A percentile compares a stretch with the other conserved stretches of the same genome.
Evolutionary conservation across 805 yeast species (phyloP).

Genomic region (Candida broadrunensis): DNA sequence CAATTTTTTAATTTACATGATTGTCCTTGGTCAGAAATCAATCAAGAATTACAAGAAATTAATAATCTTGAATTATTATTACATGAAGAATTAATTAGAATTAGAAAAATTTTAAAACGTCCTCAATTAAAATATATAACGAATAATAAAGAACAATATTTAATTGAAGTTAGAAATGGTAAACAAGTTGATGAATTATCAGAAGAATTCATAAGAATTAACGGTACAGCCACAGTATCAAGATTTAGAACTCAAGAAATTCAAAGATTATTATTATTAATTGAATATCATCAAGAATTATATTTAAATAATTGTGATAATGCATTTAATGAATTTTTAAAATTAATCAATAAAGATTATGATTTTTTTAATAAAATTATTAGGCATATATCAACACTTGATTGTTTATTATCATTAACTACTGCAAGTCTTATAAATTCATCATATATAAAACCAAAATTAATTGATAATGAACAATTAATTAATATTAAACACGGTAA

Average conservation of each 20-base stretch:
- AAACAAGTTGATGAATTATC: constrained; percentile 60
- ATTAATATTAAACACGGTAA: constrained; percentile 56
- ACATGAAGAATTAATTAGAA: constrained; percentile 46
- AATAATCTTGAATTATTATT: constrained; percentile 45
- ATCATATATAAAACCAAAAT: constrained; percentile 48
- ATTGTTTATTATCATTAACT: constrained; percentile 65
- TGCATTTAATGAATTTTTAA: constrained; percentile 43
- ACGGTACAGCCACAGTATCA: constrained; percentile 63
- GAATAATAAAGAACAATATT: constrained; percentile 63
- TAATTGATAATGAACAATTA: constrained; percentile 39
- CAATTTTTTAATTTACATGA: constrained; percentile 39
- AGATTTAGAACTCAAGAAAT: constrained; percentile 70
- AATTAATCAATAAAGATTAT: constrained; percentile 28
- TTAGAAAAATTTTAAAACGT: constrained; percentile 47
- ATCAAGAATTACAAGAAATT: constrained; percentile 34
- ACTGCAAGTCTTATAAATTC: constrained; percentile 50
- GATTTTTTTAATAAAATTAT: constrained; percentile 40
- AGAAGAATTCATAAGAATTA: constrained; percentile 70
- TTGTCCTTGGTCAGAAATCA: constrained; percentile 38
- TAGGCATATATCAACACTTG: constrained; percentile 51
- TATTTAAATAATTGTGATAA: constrained; percentile 45
- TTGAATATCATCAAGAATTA: constrained; percentile 61
- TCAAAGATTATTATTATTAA: constrained; percentile 45
- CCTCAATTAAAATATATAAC: constrained; percentile 56
- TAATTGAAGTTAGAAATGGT: constrained; percentile 70